These are phyloP conservation scores for Jackrogersella multiformis DNA, from an alignment of 495 filamentous ascomycete species.

Conservation along the genomic window DNA sequence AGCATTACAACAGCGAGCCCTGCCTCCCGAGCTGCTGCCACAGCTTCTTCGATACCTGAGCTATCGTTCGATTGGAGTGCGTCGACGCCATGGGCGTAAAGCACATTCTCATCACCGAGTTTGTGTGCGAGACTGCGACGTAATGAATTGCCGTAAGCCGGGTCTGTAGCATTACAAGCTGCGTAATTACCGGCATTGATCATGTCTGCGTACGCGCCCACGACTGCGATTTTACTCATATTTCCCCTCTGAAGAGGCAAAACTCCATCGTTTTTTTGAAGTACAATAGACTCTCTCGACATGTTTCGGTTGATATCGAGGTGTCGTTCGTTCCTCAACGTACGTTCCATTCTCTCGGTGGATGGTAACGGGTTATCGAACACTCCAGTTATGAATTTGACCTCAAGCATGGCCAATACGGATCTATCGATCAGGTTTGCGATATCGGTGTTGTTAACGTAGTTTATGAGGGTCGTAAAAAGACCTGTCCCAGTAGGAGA, in stretches of 20 bases:
- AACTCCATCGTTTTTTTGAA: constrained; percentile 22
- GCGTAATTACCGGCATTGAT: constrained; percentile 31
- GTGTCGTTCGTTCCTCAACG: constrained; percentile 15
- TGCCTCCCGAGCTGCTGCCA: constrained; percentile 20
- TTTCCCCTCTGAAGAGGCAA: constrained; percentile 15
- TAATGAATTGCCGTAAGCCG: constrained; percentile 20
- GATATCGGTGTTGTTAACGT: constrained; percentile 15
- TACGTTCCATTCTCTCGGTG: constrained; percentile 8
- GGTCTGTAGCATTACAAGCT: constrained; percentile 23
- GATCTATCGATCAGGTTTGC: constrained; percentile 15
- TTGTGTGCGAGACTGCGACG: constrained; percentile 7
- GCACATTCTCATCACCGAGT: constrained; percentile 24
- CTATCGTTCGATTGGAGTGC: constrained; percentile 16
- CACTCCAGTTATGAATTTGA: constrained; percentile 30
- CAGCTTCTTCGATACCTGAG: constrained; percentile 20
- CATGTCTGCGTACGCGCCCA: constrained; percentile 29
- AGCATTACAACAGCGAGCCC: constrained; percentile 23
- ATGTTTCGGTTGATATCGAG: constrained; percentile 32
- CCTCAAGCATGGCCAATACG: constrained; percentile 15
- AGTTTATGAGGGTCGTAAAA: constrained; percentile 18
- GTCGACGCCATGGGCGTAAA: constrained; percentile 23
- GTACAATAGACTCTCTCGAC: constrained; percentile 24
- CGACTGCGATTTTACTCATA: constrained; percentile 24
- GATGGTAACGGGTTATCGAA: constrained; percentile 28
- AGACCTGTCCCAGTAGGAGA: constrained; percentile 24